Percentiles rank a stretch among this genome's conserved stretches.
These are phyloP conservation scores for Aspergillus neotritici DNA, from an alignment of 2,329 filamentous ascomycete genomes.

Conservation along the genomic window DNA sequence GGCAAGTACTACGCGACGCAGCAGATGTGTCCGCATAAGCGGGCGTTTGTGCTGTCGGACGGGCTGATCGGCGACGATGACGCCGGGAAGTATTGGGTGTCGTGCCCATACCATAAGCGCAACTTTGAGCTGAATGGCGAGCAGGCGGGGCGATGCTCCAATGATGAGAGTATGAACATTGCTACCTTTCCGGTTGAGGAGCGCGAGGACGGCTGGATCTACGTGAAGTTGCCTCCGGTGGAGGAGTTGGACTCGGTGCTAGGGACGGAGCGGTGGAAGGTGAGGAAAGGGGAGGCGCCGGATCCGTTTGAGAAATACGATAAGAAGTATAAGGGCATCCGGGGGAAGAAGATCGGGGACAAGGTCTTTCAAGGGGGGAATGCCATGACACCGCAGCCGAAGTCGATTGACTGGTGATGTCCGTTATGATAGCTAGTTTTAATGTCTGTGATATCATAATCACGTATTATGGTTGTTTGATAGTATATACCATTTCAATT, in stretches of 20 bases:
- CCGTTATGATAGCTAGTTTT: background rate
- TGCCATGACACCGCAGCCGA: conserved; percentile 14
- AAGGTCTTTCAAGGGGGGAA: conserved; percentile 12
- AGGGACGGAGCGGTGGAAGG: conserved; percentile 72
- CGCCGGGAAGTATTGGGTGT: conserved; percentile 69
- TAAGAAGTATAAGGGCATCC: conserved; percentile 50
- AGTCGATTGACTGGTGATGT: conserved; percentile 32
- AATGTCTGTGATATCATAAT: conserved; percentile 2
- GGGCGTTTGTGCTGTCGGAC: conserved; percentile 82
- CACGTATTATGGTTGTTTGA: background rate
- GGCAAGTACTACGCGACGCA: conserved; percentile 80
- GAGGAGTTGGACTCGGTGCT: conserved; percentile 74
- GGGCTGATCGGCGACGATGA: conserved; percentile 65
- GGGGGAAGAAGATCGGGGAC: conserved; percentile 46
- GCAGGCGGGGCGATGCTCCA: conserved; percentile 64
- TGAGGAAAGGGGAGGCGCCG: conserved; percentile 63
- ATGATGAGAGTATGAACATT: conserved; percentile 69
- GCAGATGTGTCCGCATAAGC: conserved; percentile 93
- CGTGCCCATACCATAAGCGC: conserved; percentile 82
- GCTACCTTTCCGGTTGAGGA: conserved; percentile 76
- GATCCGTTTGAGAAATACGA: conserved; percentile 54
- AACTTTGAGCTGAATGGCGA: conserved; percentile 71
- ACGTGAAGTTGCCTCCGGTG: conserved; percentile 72
- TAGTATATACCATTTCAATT: background rate
- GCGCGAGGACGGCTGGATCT: conserved; percentile 69